Percentiles rank a stretch among this genome's conserved stretches.
These are phyloP conservation scores for Licmophora abbreviata DNA, from an alignment of 108 stramenopile genomes.

Conservation along the genomic window DNA sequence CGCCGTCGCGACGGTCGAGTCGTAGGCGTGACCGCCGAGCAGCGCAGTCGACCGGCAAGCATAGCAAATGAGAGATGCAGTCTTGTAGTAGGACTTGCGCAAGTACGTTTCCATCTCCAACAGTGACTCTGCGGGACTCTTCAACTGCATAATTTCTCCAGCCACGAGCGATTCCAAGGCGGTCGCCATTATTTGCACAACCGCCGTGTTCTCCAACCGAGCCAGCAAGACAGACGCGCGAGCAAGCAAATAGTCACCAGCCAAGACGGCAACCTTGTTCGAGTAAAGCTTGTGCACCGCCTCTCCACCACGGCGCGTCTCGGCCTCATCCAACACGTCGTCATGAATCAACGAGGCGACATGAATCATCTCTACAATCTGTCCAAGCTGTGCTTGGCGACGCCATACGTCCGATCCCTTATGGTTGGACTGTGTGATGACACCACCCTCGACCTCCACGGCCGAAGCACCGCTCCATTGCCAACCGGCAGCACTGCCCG, in stretches of 20 bases:
- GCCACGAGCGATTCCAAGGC: conserved; percentile 92
- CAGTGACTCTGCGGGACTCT: conserved; percentile 71
- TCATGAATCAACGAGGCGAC: conserved; percentile 96
- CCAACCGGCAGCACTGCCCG: conserved; percentile 27
- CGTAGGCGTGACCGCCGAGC: conserved; percentile 85
- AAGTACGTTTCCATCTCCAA: conserved; percentile 89
- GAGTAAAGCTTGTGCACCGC: conserved; percentile 97
- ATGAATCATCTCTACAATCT: conserved; percentile 99
- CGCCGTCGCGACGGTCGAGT: conserved; percentile 73
- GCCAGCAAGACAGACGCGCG: conserved; percentile 90
- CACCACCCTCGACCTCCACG: conserved; percentile 52
- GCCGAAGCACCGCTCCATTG: conserved; percentile 73
- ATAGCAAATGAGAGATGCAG: conserved; percentile 91
- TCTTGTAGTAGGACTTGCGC: conserved; percentile 96
- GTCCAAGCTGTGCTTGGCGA: conserved; percentile 86
- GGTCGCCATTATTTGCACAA: conserved; percentile 97
- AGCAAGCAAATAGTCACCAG: conserved; percentile 94
- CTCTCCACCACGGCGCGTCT: conserved; percentile 90
- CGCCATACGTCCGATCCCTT: conserved; percentile 79
- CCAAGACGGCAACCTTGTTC: conserved; percentile 97
- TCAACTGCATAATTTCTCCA: conserved; percentile 97
- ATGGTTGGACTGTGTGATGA: conserved; percentile 66
- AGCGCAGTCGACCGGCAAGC: conserved; percentile 87
- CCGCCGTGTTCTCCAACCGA: conserved; percentile 85
- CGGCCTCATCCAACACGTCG: conserved; percentile 96